Base-by-base conservation (phyloP, 441 rosid genomes). In the Erodium texanum region DNA sequence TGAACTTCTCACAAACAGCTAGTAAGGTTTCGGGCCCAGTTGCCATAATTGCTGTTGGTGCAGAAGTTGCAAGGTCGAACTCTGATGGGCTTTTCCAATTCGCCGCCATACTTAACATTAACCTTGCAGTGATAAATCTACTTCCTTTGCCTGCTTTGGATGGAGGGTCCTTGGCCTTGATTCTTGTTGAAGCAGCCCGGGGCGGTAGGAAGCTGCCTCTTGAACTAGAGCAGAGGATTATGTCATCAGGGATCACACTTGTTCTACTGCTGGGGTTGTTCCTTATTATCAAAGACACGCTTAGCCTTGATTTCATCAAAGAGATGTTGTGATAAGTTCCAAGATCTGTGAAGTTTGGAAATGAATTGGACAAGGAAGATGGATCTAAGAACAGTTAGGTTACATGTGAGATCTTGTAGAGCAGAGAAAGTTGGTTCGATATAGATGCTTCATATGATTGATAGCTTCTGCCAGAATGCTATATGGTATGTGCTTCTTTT, bases 21-120 rank as follows among this genome's bases (percentile, higher is more conserved):
- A 81, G 96, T 79, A 86, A 89, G 76, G 90, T 93, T 27, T 85
- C 98, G 0, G 98, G 98, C 75, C 98, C 98, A 0, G 93, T 90
- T 1, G 98, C 98, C 1, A 93, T 93, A 34, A 93, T 93, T 56
- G 97, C 97, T 36, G 98, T 93, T 15, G 99, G 99, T 54, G 97
- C 97, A 0, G 96, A 93, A 82, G 99, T 93, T 16, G 99, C 99
- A 15, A 86, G 92, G 82, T 90, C 99, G 12, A 93, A 88, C 54
- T 72, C 77, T 7, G 97, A 89, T 11, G 99, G 97, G 9, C 92
- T 93, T 4, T 93, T 81, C 70, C 97, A 93, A 73, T 93, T 93
- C 75, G 99, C 99, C 0, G 99, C 99, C 8, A 75, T 91, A 59
- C 84, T 91, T 50, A 93, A 93, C 82, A 69, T 93, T 23, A 90